Evolutionary conservation across 495 filamentous ascomycete species (phyloP).

Genomic region (Podospora anserina): DNA sequence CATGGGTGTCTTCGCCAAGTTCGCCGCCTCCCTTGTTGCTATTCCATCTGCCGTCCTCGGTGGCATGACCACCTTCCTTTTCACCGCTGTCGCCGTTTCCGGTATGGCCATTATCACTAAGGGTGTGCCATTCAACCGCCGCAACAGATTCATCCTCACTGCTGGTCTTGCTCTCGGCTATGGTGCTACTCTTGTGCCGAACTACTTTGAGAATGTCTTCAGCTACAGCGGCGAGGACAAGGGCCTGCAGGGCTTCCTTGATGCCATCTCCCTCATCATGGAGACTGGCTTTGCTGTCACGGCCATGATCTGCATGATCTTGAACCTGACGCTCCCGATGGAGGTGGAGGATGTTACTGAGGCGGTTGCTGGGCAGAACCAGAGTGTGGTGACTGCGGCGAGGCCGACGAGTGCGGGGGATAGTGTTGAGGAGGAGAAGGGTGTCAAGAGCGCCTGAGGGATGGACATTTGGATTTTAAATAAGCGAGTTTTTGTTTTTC

Average conservation of each 20-base stretch:
- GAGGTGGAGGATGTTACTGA: constrained; percentile 57
- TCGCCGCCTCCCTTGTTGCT: constrained; percentile 80
- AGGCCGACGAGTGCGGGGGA: not conserved
- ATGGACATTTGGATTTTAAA: not conserved
- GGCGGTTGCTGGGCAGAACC: not conserved
- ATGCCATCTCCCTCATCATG: constrained; percentile 78
- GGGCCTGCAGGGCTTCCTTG: constrained; percentile 70
- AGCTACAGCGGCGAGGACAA: constrained; percentile 66
- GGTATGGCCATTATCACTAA: constrained; percentile 81
- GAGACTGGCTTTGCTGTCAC: constrained; percentile 75
- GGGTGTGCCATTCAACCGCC: constrained; percentile 69
- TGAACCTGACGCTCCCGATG: constrained; percentile 70
- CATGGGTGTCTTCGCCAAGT: constrained; percentile 90
- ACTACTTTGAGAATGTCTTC: constrained; percentile 75
- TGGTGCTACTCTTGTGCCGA: constrained; percentile 77
- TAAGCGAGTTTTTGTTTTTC: not conserved
- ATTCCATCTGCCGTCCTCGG: constrained; percentile 80
- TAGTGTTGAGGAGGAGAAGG: constrained; percentile 10
- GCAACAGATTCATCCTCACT: constrained; percentile 85
- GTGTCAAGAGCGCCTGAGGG: constrained; percentile 7
- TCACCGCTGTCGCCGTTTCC: constrained; percentile 77
- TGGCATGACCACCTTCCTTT: constrained; percentile 93
- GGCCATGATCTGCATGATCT: constrained; percentile 63
- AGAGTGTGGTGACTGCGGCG: not conserved
- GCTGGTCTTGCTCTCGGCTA: constrained; percentile 73